These are phyloP conservation scores for Backusella mclennaniae DNA, from an alignment of 192 early-diverging fungal species.

Conservation along the genomic window DNA sequence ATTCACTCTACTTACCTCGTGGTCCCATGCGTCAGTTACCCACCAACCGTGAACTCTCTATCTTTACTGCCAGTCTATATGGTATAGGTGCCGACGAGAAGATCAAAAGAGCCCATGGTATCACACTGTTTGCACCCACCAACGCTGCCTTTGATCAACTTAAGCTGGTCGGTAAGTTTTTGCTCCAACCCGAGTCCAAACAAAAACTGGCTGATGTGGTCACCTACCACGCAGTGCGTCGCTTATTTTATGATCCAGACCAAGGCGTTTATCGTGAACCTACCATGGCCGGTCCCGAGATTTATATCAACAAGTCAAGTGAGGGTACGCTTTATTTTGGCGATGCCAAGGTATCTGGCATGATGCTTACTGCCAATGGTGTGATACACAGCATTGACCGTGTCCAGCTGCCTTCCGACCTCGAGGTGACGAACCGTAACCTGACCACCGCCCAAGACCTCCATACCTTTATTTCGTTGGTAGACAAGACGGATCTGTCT, in stretches of 20 bases:
- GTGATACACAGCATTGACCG: slow-evolving; percentile 48
- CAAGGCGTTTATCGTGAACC: slow-evolving; percentile 25
- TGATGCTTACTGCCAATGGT: slow-evolving; percentile 43
- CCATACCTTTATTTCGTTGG: slow-evolving; percentile 33
- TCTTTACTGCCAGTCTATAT: slow-evolving; percentile 51
- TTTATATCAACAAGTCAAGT: slow-evolving; percentile 41
- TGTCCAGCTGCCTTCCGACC: slow-evolving; percentile 40
- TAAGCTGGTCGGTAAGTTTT: slow-evolving; percentile 57
- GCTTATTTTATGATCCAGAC: slow-evolving; percentile 38
- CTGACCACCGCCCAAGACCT: slow-evolving; percentile 40
- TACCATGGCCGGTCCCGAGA: slow-evolving; percentile 36
- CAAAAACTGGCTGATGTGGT: slow-evolving; percentile 45
- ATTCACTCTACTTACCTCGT: slow-evolving; percentile 50
- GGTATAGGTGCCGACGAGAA: slow-evolving; percentile 42
- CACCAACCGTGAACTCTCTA: slow-evolving; percentile 46
- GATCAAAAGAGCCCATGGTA: slow-evolving; percentile 45
- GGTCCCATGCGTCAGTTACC: slow-evolving; percentile 44
- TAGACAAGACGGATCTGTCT: slow-evolving; percentile 11
- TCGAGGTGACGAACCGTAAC: slow-evolving; percentile 43
- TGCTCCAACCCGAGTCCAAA: slow-evolving; percentile 18
- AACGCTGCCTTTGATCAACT: slow-evolving; percentile 54
- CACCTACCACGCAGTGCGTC: slow-evolving; percentile 49
- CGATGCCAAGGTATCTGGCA: slow-evolving; percentile 22
- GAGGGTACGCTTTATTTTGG: slow-evolving; percentile 21
- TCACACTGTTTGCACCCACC: slow-evolving; percentile 68